phyloP scores from a whole-genome alignment of 805 yeast species.

The Candida glaebosa region DNA sequence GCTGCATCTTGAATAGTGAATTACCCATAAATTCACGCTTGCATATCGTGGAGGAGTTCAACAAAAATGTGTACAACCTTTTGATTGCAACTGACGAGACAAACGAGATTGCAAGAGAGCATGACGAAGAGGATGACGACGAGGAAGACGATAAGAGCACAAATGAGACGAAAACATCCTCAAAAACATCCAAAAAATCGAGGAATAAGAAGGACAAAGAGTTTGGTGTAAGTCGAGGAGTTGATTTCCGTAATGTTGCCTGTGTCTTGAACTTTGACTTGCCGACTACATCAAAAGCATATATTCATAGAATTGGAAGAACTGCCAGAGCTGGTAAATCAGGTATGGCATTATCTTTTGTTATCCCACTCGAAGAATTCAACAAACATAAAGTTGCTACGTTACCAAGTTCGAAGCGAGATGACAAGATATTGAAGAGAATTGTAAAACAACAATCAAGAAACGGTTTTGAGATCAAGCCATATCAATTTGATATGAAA shows the following conservation, averaged over 20 bases:
- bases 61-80: constrained; percentile 80
- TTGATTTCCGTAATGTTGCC: constrained; percentile 93
- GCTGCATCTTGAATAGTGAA: constrained; percentile 88
- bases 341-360: constrained; percentile 93
- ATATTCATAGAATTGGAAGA: constrained; percentile 92
- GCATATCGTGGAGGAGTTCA: constrained; percentile 93
- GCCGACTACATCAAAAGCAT: constrained; percentile 84
- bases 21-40: constrained; percentile 89
- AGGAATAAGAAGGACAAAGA: constrained; percentile 57
- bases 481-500: constrained; percentile 85
- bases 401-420: constrained; percentile 66
- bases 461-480: constrained; percentile 70
- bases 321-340: constrained; percentile 97
- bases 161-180: constrained; percentile 14
- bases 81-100: constrained; percentile 95
- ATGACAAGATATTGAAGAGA: constrained; percentile 79
- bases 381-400: constrained; percentile 86
- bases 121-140: constrained; percentile 43
- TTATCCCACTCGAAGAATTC: constrained; percentile 75
- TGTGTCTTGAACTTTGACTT: constrained; percentile 94
- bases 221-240: constrained; percentile 95
- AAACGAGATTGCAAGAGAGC: constrained; percentile 49
- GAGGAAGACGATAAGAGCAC: constrained; percentile 16
- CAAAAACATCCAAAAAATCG: constrained; percentile 19
- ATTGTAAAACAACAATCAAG: constrained; percentile 74